Conservation (phyloP, 2,329 filamentous ascomycete species). For the Colletotrichum costaricense region DNA sequence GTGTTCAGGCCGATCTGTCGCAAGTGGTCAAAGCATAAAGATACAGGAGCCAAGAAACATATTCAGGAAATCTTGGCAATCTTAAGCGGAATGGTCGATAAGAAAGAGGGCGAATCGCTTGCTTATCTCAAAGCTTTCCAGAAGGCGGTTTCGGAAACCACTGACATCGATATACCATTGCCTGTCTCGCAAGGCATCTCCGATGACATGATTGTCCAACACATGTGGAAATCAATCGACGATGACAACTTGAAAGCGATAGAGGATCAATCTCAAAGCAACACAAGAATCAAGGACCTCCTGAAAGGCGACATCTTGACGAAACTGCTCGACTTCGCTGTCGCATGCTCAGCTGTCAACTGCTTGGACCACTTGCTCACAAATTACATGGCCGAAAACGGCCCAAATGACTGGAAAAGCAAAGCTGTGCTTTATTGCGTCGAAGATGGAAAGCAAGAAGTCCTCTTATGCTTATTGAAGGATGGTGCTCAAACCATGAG, state of each 20-base stretch:
- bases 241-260: neutral
- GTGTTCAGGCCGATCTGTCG: constrained; percentile 1
- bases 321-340: neutral
- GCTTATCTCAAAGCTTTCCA: constrained; percentile 22
- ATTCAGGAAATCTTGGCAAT: neutral
- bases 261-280: neutral
- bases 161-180: neutral
- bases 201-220: constrained; percentile 3
- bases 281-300: neutral
- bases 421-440: neutral
- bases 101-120: neutral
- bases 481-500: neutral
- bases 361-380: neutral
- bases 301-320: neutral
- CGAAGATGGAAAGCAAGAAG: neutral
- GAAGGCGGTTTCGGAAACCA: neutral
- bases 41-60: neutral
- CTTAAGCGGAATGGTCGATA: neutral
- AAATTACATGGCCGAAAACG: neutral
- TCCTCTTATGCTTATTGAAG: constrained; percentile 1
- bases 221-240: constrained; percentile 8
- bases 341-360: neutral
- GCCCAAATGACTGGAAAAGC: neutral
- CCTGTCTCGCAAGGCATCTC: neutral
- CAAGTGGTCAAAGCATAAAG: neutral